Evolutionary conservation across 2,329 filamentous ascomycete genomes (phyloP).

Genomic region (Neurospora crassa): DNA sequence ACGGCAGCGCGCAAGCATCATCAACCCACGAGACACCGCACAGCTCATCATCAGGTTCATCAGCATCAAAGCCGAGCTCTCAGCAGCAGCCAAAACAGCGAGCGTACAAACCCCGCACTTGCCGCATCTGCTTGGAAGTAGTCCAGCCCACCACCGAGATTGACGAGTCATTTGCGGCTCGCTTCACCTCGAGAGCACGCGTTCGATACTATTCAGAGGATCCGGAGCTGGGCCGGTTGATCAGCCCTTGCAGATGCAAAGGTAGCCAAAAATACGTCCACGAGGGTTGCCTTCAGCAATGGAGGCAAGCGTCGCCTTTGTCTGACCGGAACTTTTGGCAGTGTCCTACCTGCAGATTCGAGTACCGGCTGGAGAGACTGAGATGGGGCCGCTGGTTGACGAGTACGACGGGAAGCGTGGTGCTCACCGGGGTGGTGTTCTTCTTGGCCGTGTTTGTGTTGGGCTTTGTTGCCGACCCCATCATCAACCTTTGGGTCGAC

Average conservation of each 20-base stretch:
- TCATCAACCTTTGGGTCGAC: conserved; percentile 81
- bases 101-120: conserved; percentile 64
- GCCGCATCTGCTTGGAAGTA: conserved; percentile 80
- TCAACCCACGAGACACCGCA: conserved; percentile 2
- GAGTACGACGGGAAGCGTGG: conserved; percentile 56
- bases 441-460: conserved; percentile 66
- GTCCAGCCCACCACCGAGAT: conserved; percentile 40
- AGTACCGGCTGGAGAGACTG: conserved; percentile 69
- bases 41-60: conserved; percentile 1
- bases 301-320: conserved; percentile 64
- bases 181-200: conserved; percentile 21
- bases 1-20: conserved; percentile 4
- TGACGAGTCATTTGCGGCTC: conserved; percentile 25
- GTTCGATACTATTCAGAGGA: conserved; percentile 63
- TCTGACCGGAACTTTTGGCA: conserved; percentile 67
- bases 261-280: conserved; percentile 91
- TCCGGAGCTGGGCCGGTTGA: conserved; percentile 62
- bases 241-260: conserved; percentile 89
- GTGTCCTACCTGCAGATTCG: conserved; percentile 80
- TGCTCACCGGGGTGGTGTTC: conserved; percentile 64
- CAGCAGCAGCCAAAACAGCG: conserved; percentile 19
- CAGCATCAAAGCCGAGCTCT: conserved; percentile 11
- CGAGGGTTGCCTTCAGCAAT: conserved; percentile 75
- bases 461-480: conserved; percentile 86
- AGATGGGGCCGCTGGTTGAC: conserved; percentile 63